Percentiles rank a stretch among this genome's conserved stretches.
These are phyloP conservation scores for Fusarium napiforme DNA, from an alignment of 2,329 filamentous ascomycete genomes.

Conservation along the genomic window DNA sequence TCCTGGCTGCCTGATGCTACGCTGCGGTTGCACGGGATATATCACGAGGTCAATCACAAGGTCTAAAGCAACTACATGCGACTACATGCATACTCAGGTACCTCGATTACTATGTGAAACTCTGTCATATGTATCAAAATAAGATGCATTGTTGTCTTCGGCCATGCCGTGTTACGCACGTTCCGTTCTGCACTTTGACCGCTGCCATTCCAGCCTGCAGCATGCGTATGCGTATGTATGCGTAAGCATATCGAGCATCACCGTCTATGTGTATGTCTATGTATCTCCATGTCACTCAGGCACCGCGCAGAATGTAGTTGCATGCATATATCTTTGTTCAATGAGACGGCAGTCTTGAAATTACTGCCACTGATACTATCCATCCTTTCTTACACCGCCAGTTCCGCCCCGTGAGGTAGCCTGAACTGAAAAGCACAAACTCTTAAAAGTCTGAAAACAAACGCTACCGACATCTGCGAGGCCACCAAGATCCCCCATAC, in stretches of 20 bases:
- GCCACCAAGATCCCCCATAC: conserved; percentile 11
- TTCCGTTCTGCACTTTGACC: not conserved
- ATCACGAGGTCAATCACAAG: conserved; percentile 16
- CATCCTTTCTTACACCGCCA: conserved; percentile 40
- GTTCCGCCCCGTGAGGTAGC: conserved; percentile 43
- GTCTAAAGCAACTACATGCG: conserved; percentile 7
- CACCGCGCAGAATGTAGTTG: not conserved
- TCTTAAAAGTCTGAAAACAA: conserved; percentile 25
- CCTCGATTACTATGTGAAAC: not conserved
- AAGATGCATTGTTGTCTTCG: not conserved
- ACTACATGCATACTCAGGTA: not conserved
- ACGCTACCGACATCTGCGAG: conserved; percentile 23
- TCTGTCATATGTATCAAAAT: not conserved
- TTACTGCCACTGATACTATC: conserved; percentile 29
- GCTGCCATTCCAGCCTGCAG: not conserved
- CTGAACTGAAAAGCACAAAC: conserved; percentile 24
- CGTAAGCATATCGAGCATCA: not conserved
- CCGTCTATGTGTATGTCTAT: not conserved
- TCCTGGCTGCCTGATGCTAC: not conserved
- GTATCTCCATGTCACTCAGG: conserved; percentile 7
- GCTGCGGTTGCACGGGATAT: conserved; percentile 1
- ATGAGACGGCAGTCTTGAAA: conserved; percentile 30
- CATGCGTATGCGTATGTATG: not conserved
- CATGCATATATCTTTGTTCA: conserved; percentile 16
- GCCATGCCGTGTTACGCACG: not conserved